Evolutionary conservation across 345 rosid genomes (phyloP).

Genomic region (Lumnitzera racemosa): DNA sequence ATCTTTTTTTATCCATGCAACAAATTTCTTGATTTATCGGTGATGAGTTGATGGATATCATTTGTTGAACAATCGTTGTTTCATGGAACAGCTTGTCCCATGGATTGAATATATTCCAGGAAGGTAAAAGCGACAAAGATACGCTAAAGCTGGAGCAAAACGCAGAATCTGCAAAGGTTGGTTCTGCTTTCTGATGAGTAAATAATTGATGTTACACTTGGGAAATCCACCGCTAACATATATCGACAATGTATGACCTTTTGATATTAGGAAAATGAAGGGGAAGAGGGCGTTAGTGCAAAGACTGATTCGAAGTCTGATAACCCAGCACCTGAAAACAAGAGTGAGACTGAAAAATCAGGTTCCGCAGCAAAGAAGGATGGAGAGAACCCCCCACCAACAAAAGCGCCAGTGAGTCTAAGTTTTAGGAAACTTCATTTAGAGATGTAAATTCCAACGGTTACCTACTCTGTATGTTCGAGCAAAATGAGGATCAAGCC

Average conservation of each 20-base stretch:
- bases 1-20: neutral
- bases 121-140: conserved; percentile 60
- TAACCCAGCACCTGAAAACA: conserved; percentile 36
- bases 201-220: no score
- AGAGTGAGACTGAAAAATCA: conserved; percentile 55
- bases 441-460: no score
- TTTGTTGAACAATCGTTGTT: neutral
- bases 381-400: conserved; percentile 43
- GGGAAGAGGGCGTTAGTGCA: conserved; percentile 35
- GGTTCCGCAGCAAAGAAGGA: conserved; percentile 62
- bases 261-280: conserved; percentile 31
- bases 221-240: no score
- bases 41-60: neutral
- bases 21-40: neutral
- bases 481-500: no score
- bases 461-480: no score
- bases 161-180: conserved; percentile 67
- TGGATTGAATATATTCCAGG: conserved; percentile 87
- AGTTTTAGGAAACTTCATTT: neutral
- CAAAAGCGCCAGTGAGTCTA: conserved; percentile 47
- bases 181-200: neutral
- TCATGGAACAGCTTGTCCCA: conserved; percentile 74
- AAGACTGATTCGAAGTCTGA: conserved; percentile 59
- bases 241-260: no score
- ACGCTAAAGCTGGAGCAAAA: conserved; percentile 69